These are phyloP conservation scores for Fusarium albosuccineum DNA, from an alignment of 2,329 filamentous ascomycete genomes.

Conservation along the genomic window DNA sequence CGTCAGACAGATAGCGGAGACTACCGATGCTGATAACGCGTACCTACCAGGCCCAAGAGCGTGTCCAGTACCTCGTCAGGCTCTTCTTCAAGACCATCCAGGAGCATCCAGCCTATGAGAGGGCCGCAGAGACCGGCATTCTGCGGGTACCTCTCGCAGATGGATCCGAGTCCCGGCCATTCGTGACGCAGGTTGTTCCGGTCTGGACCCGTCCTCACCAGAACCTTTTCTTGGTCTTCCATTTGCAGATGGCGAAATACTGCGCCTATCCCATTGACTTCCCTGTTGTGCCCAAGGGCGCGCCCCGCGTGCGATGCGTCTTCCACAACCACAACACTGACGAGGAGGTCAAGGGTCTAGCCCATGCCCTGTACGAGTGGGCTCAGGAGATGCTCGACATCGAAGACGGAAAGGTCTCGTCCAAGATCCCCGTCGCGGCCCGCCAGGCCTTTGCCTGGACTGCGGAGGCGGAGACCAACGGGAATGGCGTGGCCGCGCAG, in stretches of 20 bases:
- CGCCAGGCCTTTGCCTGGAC: conserved; percentile 25
- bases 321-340: conserved; percentile 27
- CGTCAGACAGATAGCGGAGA: neutral
- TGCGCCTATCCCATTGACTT: conserved; percentile 20
- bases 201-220: conserved; percentile 41
- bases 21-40: neutral
- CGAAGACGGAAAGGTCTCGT: conserved; percentile 12
- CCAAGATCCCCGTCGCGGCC: conserved; percentile 21
- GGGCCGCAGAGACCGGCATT: conserved; percentile 43
- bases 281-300: conserved; percentile 27
- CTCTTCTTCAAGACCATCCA: conserved; percentile 46
- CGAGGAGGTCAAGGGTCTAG: conserved; percentile 11
- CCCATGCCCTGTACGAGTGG: conserved; percentile 8
- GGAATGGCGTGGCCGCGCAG: conserved; percentile 5
- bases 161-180: conserved; percentile 41
- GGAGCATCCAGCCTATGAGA: conserved; percentile 37
- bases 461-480: conserved; percentile 14
- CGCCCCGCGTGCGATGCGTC: conserved; percentile 13
- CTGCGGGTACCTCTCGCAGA: conserved; percentile 47
- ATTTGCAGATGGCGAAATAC: conserved; percentile 19
- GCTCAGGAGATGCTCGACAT: conserved; percentile 28
- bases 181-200: conserved; percentile 48
- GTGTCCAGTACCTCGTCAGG: conserved; percentile 43
- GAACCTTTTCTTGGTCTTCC: conserved; percentile 24
- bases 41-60: conserved; percentile 27